phyloP scores from a whole-genome alignment of 225 moss, liverwort and hornwort species.

The Sphagnum tenellum region DNA sequence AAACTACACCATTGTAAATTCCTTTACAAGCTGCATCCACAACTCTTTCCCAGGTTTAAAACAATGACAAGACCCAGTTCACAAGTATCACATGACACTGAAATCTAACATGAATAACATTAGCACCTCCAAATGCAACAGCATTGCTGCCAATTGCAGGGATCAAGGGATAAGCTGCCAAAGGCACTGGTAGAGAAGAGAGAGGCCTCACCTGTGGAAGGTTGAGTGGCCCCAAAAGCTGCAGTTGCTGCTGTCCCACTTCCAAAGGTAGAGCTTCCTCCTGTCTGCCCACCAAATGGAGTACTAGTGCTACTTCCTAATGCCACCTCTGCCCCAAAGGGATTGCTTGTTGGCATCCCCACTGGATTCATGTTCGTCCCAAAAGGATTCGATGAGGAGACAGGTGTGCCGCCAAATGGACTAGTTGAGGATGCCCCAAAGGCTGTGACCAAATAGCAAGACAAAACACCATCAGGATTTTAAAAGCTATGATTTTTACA shows the following conservation, averaged over 20 bases:
- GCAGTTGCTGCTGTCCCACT: slow-evolving; percentile 86
- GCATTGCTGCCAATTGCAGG: slow-evolving; percentile 48
- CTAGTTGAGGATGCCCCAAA: slow-evolving; percentile 89
- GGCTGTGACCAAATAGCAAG: slow-evolving; percentile 26
- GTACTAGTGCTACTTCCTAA: slow-evolving; percentile 46
- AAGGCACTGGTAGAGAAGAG: slow-evolving; percentile 41
- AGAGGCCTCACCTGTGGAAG: slow-evolving; percentile 59
- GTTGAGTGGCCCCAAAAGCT: slow-evolving; percentile 51
- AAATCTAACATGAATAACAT: too few species aligned
- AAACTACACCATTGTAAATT: too few species aligned
- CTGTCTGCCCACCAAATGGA: slow-evolving; percentile 67
- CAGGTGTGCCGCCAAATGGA: slow-evolving; percentile 64
- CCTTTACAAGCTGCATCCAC: too few species aligned
- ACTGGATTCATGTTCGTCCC: slow-evolving; percentile 66
- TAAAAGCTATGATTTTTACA: too few species aligned
- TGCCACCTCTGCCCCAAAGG: slow-evolving; percentile 70
- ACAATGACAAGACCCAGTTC: too few species aligned
- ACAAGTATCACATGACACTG: too few species aligned
- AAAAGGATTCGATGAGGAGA: slow-evolving; percentile 57
- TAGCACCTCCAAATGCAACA: slow-evolving; percentile 5
- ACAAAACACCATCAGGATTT: too few species aligned
- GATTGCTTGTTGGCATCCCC: slow-evolving; percentile 57
- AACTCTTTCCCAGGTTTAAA: too few species aligned
- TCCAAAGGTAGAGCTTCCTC: slow-evolving; percentile 59
- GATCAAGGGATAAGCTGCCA: slow-evolving; percentile 52